Conservation (phyloP, 306 rosid genomes). For the Pyrus bretschneideri region DNA sequence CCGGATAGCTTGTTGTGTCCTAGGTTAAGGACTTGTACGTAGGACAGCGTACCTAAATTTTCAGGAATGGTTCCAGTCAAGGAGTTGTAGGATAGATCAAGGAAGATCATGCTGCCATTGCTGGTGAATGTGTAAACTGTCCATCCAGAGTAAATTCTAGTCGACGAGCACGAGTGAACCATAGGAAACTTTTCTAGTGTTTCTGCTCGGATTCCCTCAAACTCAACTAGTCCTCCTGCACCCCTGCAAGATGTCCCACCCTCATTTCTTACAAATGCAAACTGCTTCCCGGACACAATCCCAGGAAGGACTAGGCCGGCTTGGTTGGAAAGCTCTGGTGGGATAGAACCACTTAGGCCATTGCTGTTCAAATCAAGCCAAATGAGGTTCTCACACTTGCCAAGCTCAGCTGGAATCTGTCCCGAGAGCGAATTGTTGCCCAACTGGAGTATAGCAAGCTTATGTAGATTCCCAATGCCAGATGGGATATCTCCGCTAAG, state of each 20-base stretch:
- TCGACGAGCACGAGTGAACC: constrained; percentile 58
- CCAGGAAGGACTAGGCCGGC: constrained; percentile 55
- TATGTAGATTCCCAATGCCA: constrained; percentile 43
- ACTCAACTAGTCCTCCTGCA: constrained; percentile 70
- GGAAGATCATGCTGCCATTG: constrained; percentile 62
- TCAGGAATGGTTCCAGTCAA: constrained; percentile 53
- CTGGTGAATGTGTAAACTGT: constrained; percentile 46
- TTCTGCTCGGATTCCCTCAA: constrained; percentile 48
- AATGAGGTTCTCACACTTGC: constrained; percentile 49
- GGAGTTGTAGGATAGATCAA: constrained; percentile 64
- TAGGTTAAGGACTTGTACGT: constrained; percentile 56
- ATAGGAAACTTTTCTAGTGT: constrained; percentile 52
- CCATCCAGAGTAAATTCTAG: constrained; percentile 61
- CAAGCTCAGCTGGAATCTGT: constrained; percentile 56
- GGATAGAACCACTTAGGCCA: constrained; percentile 42
- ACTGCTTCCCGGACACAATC: constrained; percentile 65
- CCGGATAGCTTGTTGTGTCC: constrained; percentile 64
- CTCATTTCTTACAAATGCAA: constrained; percentile 72
- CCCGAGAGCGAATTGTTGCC: constrained; percentile 71
- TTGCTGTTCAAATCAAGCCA: constrained; percentile 76
- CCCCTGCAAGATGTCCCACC: constrained; percentile 77
- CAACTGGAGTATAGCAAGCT: constrained; percentile 59
- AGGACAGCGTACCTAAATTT: constrained; percentile 41
- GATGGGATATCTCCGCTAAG: constrained; percentile 53
- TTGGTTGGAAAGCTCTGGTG: constrained; percentile 47